Evolutionary conservation across 2,329 filamentous ascomycete species (phyloP), one percentile per base, ranked within the genome.

Genomic region (Penicillium sp.): DNA sequence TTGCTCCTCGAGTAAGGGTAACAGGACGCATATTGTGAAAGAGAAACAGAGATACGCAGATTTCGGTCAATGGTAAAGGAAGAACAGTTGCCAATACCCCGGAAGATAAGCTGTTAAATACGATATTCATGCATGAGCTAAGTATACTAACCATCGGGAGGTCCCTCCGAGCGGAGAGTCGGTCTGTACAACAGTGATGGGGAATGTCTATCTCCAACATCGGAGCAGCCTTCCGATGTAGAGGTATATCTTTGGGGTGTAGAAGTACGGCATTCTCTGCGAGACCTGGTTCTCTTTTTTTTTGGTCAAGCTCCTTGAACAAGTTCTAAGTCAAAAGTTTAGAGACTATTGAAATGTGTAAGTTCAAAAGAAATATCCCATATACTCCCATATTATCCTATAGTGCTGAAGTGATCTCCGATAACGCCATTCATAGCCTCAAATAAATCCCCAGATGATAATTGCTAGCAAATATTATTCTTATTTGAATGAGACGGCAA

Each of bases 161-260:
- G 2, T 6, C 13, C 19, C 23, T 34, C 61, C 61, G 61, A 41
- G 39, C 11, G 21, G 21, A 11, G 21, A 41, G 29, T 29, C 10
- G 29, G 10, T 31, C 29, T 33, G 31, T 15, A 33, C 31, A 15
- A 33, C 29, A 31, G 38, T 15, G 19, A 11, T 41, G 41, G 45
- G 45, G 44, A 53, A 59, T 15, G 16, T 53, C 49, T 50, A 38
- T 21, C 38, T 46, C n/a, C 27, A 54, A 48, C 47, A 41, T 62
- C 61, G 61, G 61, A 40, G 57, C 13, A 34, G 39, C 19, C 51
- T n/a, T 50, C 62, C 62, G 62, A 64, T 8, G 6, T 39, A 56
- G 52, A 34, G 4, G 31, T 13, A 41, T 41, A 16, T 41, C 39
- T 13, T 27, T 11, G 21, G 11, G 7, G 4, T 29, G 43, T 21